Evolutionary conservation across 805 yeast species (phyloP).

Genomic region (Hanseniaspora occidentalis): DNA sequence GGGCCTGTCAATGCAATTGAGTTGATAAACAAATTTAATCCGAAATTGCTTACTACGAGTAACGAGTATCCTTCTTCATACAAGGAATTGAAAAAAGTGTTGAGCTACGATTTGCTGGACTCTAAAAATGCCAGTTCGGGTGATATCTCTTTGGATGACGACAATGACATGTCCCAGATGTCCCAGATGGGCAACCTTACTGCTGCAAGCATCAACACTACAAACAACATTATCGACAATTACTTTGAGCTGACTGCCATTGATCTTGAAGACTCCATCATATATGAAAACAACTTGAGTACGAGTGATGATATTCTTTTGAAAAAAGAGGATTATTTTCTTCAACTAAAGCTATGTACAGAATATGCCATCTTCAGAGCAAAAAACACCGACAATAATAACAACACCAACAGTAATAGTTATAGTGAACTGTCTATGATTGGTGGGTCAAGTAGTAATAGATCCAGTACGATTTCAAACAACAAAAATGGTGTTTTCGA

Average conservation of each 20-base stretch:
- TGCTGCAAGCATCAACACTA: not conserved
- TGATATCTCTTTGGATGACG: too few relatives aligned
- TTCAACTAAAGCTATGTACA: not conserved
- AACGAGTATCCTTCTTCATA: conserved; percentile 1
- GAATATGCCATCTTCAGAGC: not conserved
- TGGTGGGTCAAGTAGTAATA: not conserved
- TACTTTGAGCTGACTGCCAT: not conserved
- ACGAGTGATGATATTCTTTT: not conserved
- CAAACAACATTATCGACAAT: not conserved
- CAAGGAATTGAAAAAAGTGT: not conserved
- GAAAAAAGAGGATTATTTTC: not conserved
- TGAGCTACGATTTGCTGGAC: too few relatives aligned
- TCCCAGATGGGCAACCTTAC: not conserved
- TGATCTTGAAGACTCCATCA: conserved; percentile 1
- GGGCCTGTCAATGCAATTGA: not conserved
- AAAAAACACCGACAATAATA: too few relatives aligned
- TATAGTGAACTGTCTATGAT: not conserved
- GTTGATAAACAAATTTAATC: not conserved
- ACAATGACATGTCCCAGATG: too few relatives aligned
- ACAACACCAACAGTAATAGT: too few relatives aligned
- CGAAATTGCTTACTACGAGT: not conserved
- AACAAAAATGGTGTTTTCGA: too few relatives aligned
- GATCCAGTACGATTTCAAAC: not conserved
- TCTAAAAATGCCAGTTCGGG: too few relatives aligned
- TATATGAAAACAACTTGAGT: not conserved